Evolutionary conservation across 176 grass and related monocot species (phyloP), one percentile per base, ranked within the genome.

Genomic region (Oryza australiensis): DNA sequence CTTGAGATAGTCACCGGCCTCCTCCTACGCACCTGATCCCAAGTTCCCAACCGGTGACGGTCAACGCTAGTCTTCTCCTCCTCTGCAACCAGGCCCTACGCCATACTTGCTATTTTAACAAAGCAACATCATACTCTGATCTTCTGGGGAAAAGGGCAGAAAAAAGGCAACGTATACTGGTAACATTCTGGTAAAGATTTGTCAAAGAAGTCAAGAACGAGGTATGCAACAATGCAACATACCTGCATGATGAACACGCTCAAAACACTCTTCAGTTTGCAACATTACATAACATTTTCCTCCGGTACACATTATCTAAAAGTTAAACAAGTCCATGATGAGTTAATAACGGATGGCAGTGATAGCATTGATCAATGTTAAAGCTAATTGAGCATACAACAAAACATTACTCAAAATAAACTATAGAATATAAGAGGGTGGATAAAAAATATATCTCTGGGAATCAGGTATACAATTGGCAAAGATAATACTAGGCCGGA

Each of bases 231-330:
- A n/a, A n/a, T n/a, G n/a, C n/a, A 73, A 23, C 26, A 59, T 66
- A 82, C 67, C 63, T 46, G 10, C 22, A 23, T n/a, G 26, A 77
- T 35, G 13, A 81, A 55, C 24, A 82, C 12, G 68, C 18, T 27
- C n/a, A 48, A 75, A 62, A 15, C 14, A 69, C 35, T 75, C 27
- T 71, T 13, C 55, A 64, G 22, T 22, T 65, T 70, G 40, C 53
- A 49, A 70, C 32, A 85, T 0, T 35, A 35, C 0, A 35, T 35
- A 4, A 35, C 1, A 35, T 35, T 35, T 62, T 62, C 7, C 40
- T 38, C 53, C 16, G 48, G 9, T 49, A 28, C 49, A 69, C 38
- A 30, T 15, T 33, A 73, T 73, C 9, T 64, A 35, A 35, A 35
- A 35, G 34, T 35, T 35, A 35, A 35, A 35, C 12, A 82, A 64